phyloP scores from a whole-genome alignment of 2,329 filamentous ascomycete species.

The Fusarium succisae region DNA sequence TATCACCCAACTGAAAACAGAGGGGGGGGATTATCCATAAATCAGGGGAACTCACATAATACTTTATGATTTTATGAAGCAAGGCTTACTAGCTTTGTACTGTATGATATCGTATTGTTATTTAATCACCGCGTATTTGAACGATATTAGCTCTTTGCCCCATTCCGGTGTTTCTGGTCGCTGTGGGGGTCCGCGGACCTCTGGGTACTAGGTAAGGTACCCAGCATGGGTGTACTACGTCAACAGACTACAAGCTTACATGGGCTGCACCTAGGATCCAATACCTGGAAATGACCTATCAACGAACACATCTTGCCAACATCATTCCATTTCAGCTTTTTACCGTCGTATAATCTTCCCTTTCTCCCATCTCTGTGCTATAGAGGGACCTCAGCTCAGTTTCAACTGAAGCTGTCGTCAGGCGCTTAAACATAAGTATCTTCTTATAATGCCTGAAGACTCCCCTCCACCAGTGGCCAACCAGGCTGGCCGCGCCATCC shows the following conservation, averaged over 20 bases:
- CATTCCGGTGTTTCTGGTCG: constrained; percentile 15
- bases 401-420: constrained; percentile 40
- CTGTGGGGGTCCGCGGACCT: constrained; percentile 12
- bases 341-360: constrained; percentile 24
- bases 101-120: not conserved
- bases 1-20: not conserved
- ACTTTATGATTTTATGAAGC: not conserved
- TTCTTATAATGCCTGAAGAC: constrained; percentile 35
- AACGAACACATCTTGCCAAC: constrained; percentile 30
- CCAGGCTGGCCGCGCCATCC: constrained; percentile 54
- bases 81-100: constrained; percentile 3
- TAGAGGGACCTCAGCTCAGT: constrained; percentile 39
- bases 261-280: not conserved
- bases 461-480: constrained; percentile 35
- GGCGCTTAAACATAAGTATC: constrained; percentile 26
- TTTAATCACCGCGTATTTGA: constrained; percentile 7
- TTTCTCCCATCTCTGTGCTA: constrained; percentile 16
- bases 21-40: not conserved
- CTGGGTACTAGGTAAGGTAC: not conserved
- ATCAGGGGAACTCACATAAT: not conserved
- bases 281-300: constrained; percentile 15
- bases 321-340: constrained; percentile 36
- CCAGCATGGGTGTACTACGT: constrained; percentile 25
- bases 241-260: constrained; percentile 7
- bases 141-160: constrained; percentile 1